Evolutionary conservation across 2,329 filamentous ascomycete species (phyloP).

Genomic region (Aaosphaeria pasadenensis): DNA sequence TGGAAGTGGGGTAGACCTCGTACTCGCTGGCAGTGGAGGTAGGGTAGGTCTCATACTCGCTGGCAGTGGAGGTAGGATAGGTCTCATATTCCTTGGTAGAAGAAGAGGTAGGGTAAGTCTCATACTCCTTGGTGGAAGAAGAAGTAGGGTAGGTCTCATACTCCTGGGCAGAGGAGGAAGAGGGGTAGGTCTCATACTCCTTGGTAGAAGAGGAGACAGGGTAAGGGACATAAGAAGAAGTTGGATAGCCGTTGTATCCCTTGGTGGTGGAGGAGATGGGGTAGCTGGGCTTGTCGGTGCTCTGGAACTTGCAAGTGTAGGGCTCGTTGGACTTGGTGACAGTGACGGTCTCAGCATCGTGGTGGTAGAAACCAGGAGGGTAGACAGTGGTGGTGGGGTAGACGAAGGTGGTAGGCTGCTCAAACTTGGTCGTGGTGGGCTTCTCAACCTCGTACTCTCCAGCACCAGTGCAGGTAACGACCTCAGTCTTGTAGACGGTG

Average conservation of each 20-base stretch:
- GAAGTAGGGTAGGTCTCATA: not conserved
- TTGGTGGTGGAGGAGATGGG: slow-evolving; percentile 1
- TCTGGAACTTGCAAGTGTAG: slow-evolving; percentile 25
- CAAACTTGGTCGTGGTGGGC: slow-evolving; percentile 30
- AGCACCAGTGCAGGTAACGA: slow-evolving; percentile 17
- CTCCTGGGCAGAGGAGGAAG: not conserved
- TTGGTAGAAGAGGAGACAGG: not conserved
- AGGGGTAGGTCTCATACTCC: not conserved
- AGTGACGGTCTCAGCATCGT: slow-evolving; percentile 26
- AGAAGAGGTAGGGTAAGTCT: not conserved
- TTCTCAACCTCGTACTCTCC: slow-evolving; percentile 30
- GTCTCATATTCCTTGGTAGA: slow-evolving; percentile 1
- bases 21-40: not conserved
- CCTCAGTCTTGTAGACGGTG: slow-evolving; percentile 5
- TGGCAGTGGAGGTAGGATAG: slow-evolving; percentile 5
- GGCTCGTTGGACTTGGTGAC: slow-evolving; percentile 26
- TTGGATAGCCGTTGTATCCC: not conserved
- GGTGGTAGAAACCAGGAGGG: slow-evolving; percentile 24
- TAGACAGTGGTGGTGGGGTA: slow-evolving; percentile 23
- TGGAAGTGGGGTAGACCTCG: not conserved
- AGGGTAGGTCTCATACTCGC: not conserved
- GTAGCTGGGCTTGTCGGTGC: slow-evolving; percentile 16
- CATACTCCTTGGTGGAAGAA: not conserved
- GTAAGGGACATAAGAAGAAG: not conserved
- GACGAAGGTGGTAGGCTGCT: slow-evolving; percentile 20